phyloP scores from a whole-genome alignment of 2,329 filamentous ascomycete genomes.

The Hypocreales sp. region DNA sequence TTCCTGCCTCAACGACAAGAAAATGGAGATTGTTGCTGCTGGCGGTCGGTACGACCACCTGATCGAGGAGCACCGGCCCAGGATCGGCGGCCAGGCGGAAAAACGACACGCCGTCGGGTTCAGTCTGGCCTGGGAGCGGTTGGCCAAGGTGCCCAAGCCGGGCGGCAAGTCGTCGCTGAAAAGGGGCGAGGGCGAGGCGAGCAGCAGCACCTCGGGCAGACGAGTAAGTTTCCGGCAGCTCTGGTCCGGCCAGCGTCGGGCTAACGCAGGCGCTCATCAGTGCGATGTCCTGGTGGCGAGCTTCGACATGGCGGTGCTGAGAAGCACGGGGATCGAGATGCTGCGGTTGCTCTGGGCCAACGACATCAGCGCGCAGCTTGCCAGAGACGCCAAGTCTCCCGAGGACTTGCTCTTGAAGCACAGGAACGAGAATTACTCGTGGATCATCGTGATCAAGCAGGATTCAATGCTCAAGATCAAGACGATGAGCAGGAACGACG shows the following conservation, averaged over 20 bases:
- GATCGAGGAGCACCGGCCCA: constrained; percentile 69
- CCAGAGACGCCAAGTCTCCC: constrained; percentile 59
- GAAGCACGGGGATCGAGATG: constrained; percentile 61
- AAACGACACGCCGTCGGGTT: constrained; percentile 81
- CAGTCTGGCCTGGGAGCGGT: constrained; percentile 74
- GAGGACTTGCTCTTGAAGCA: constrained; percentile 69
- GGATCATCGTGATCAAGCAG: constrained; percentile 79
- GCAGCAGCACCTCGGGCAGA: constrained; percentile 43
- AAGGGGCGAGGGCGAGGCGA: constrained; percentile 48
- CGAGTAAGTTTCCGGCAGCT: constrained; percentile 31
- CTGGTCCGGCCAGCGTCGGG: constrained; percentile 1
- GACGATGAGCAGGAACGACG: constrained; percentile 60
- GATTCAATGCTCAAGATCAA: constrained; percentile 65
- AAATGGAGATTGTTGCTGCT: constrained; percentile 78
- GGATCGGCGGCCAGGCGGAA: constrained; percentile 42
- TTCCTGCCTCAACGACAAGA: constrained; percentile 77
- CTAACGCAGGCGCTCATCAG: constrained; percentile 18
- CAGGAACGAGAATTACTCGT: constrained; percentile 63
- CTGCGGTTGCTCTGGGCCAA: constrained; percentile 67
- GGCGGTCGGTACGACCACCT: constrained; percentile 86
- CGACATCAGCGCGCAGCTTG: constrained; percentile 78
- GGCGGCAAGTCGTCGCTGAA: constrained; percentile 48
- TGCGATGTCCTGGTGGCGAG: constrained; percentile 86
- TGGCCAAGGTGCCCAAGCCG: constrained; percentile 49
- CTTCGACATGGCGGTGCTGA: constrained; percentile 63